Evolutionary conservation across 2,329 filamentous ascomycete species (phyloP).

Genomic region (Nothopassalora personata): DNA sequence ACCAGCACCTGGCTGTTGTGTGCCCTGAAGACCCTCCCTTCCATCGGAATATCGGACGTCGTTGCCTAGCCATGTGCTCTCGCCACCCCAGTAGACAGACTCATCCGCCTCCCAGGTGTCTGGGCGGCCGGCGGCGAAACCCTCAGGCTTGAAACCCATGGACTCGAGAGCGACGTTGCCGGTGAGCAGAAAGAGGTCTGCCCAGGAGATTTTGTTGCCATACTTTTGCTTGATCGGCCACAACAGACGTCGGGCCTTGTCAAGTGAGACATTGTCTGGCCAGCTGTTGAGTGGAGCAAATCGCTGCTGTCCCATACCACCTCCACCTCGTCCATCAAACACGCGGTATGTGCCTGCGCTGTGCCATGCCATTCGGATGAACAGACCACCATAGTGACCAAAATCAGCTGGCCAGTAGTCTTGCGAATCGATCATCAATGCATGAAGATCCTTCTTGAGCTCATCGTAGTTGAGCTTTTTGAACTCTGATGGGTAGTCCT

Average conservation of each 20-base stretch:
- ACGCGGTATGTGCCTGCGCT: conserved; percentile 73
- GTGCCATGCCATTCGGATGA: conserved; percentile 79
- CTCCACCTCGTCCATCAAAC: conserved; percentile 68
- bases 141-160: conserved; percentile 69
- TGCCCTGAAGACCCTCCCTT: conserved; percentile 39
- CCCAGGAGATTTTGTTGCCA: conserved; percentile 76
- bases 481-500: conserved; percentile 69
- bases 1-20: conserved; percentile 31
- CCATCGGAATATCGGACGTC: conserved; percentile 61
- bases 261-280: conserved; percentile 72
- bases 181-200: conserved; percentile 64
- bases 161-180: conserved; percentile 73
- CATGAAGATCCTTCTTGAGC: conserved; percentile 68
- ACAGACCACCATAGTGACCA: conserved; percentile 74
- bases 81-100: conserved; percentile 70
- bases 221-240: conserved; percentile 85
- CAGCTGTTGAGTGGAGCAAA: conserved; percentile 78
- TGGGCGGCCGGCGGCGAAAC: conserved; percentile 65
- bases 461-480: conserved; percentile 64
- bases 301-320: conserved; percentile 66
- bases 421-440: conserved; percentile 71
- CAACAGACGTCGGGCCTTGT: conserved; percentile 73
- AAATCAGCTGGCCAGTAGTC: conserved; percentile 80
- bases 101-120: conserved; percentile 74
- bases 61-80: conserved; percentile 70